These are phyloP conservation scores for Amaranthus tricolor DNA, from an alignment of 179 eudicot species.

Conservation along the genomic window DNA sequence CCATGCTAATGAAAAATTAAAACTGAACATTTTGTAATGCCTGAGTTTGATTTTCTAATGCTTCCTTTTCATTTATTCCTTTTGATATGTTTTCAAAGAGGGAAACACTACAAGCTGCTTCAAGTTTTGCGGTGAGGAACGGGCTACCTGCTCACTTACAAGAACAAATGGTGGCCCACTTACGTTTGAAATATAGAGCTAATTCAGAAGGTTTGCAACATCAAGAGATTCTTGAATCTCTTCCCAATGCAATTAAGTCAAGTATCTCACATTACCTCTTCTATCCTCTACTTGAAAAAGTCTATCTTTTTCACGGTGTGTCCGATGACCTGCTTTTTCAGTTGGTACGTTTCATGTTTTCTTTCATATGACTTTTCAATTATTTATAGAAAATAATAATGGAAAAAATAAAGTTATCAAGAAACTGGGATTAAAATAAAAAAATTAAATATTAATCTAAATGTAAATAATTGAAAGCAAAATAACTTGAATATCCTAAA, in stretches of 20 bases:
- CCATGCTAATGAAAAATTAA: no score
- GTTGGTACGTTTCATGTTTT: slow-evolving; percentile 44
- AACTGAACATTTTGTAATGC: no score
- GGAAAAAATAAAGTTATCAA: no score
- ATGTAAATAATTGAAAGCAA: no score
- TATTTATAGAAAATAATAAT: no score
- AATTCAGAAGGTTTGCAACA: slow-evolving; percentile 81
- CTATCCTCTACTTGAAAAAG: slow-evolving; percentile 56
- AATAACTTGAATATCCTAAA: no score
- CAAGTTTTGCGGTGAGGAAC: slow-evolving; percentile 68
- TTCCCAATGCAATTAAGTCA: slow-evolving; percentile 78
- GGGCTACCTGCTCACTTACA: slow-evolving; percentile 56
- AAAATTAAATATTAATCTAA: no score
- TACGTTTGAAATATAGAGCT: slow-evolving; percentile 62
- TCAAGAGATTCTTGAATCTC: slow-evolving; percentile 62
- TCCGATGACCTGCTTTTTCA: slow-evolving; percentile 82
- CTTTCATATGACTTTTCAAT: neutral
- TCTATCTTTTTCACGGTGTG: slow-evolving; percentile 67
- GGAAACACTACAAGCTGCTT: slow-evolving; percentile 71
- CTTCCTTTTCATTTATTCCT: slow-evolving; percentile 8
- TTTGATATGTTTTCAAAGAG: slow-evolving; percentile 40
- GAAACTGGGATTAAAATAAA: no score
- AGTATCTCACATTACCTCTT: slow-evolving; percentile 65
- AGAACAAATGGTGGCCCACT: slow-evolving; percentile 84
- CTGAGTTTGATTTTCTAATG: neutral